Conservation (phyloP, 2,329 filamentous ascomycete genomes). For the Diaporthe citrichinensis region DNA sequence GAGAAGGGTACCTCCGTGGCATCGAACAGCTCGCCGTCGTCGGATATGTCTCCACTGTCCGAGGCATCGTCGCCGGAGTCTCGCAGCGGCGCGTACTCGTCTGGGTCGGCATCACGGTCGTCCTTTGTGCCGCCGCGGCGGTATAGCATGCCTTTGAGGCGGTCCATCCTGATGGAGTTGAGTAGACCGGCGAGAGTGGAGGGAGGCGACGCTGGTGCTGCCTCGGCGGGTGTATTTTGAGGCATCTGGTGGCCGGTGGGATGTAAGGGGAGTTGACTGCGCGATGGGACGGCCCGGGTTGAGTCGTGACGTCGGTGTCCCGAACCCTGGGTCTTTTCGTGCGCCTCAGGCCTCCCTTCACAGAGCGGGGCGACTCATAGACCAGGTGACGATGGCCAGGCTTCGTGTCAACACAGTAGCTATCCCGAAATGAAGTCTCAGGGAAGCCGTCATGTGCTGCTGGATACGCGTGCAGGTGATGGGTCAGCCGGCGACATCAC, state of each 20-base stretch:
- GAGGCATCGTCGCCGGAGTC: conserved; percentile 47
- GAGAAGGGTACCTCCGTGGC: conserved; percentile 74
- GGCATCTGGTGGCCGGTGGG: conserved; percentile 12
- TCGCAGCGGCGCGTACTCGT: conserved; percentile 45
- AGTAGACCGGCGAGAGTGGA: conserved; percentile 1
- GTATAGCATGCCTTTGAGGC: conserved; percentile 38
- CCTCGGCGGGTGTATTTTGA: conserved; percentile 4
- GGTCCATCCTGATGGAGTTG: conserved; percentile 38
- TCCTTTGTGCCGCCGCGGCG: conserved; percentile 48
- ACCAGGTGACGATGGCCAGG: neutral
- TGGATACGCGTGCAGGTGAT: neutral
- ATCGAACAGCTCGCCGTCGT: conserved; percentile 49
- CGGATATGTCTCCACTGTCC: conserved; percentile 41
- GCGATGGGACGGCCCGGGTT: conserved; percentile 1
- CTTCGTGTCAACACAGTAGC: neutral
- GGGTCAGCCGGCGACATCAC: conserved; percentile 18
- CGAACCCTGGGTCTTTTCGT: neutral
- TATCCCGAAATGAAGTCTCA: neutral
- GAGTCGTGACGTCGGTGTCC: conserved; percentile 24
- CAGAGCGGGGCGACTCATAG: neutral
- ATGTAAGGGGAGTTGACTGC: neutral
- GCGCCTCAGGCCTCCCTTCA: neutral
- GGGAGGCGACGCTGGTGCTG: conserved; percentile 11
- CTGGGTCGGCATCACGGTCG: conserved; percentile 38
- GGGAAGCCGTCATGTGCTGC: conserved; percentile 16